phyloP scores from a whole-genome alignment of 2,329 filamentous ascomycete genomes.

The Leptographium procerum region DNA sequence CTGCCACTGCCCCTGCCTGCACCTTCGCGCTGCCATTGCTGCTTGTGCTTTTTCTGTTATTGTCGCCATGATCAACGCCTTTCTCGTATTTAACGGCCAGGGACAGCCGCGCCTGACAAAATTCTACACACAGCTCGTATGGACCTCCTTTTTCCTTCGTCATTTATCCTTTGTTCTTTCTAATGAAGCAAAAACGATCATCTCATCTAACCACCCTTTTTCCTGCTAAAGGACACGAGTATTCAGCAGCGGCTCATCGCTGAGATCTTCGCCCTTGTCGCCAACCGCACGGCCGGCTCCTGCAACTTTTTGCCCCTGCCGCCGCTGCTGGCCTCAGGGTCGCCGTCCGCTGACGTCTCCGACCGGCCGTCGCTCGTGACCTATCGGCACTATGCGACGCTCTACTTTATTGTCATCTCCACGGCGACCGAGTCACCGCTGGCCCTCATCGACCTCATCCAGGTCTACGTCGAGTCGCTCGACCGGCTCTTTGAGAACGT shows the following conservation, averaged over 20 bases:
- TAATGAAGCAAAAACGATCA: too few species aligned
- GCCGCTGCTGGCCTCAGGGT: constrained; percentile 52
- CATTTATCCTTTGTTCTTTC: neutral
- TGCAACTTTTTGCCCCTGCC: constrained; percentile 92
- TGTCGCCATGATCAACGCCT: constrained; percentile 83
- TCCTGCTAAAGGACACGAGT: constrained; percentile 69
- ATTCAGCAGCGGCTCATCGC: constrained; percentile 94
- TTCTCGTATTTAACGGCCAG: constrained; percentile 97
- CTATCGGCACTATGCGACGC: constrained; percentile 94
- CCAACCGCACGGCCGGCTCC: constrained; percentile 78
- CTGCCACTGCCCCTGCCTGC: too few species aligned
- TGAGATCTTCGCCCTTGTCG: constrained; percentile 93
- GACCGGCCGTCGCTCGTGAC: constrained; percentile 92
- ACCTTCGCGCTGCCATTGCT: neutral
- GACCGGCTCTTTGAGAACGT: constrained; percentile 97
- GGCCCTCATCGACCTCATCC: constrained; percentile 89
- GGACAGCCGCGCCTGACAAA: constrained; percentile 94
- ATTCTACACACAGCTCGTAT: constrained; percentile 93
- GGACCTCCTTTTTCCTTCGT: constrained; percentile 10
- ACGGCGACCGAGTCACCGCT: constrained; percentile 94
- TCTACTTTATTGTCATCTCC: constrained; percentile 97
- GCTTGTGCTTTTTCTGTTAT: neutral
- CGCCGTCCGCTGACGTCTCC: constrained; percentile 52
- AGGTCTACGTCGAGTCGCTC: constrained; percentile 93
- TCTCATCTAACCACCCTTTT: too few species aligned